Percentiles rank a stretch among this genome's conserved stretches.
These are phyloP conservation scores for Penstemon barbatus DNA, from an alignment of 257 asterid species.

Conservation along the genomic window DNA sequence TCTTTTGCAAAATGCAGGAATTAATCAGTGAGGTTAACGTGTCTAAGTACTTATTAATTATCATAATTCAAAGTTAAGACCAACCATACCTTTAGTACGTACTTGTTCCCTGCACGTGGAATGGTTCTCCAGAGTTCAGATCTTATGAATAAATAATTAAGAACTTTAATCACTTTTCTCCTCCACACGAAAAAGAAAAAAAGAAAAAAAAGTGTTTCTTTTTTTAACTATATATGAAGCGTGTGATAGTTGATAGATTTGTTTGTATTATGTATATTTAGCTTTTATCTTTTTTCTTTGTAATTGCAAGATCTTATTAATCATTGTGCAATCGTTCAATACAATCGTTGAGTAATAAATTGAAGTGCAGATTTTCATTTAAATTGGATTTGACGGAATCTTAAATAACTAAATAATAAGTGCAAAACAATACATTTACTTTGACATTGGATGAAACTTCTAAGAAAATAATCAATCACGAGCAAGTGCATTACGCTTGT, in stretches of 20 bases:
- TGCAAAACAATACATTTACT: too few relatives aligned
- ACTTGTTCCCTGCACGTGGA: conserved; percentile 55
- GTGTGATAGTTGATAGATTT: conserved; percentile 1
- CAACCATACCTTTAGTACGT: conserved; percentile 30
- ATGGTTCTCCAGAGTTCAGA: conserved; percentile 21
- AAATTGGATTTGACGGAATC: too few relatives aligned
- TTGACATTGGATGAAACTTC: too few relatives aligned
- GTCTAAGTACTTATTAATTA: conserved; percentile 26
- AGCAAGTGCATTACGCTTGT: too few relatives aligned
- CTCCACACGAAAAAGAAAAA: background rate
- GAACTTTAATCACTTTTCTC: background rate
- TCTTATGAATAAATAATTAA: background rate
- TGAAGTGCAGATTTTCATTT: too few relatives aligned
- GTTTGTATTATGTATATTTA: conserved; percentile 17
- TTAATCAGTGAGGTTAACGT: conserved; percentile 22
- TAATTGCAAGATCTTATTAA: too few relatives aligned
- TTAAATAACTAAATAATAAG: too few relatives aligned
- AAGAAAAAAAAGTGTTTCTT: background rate
- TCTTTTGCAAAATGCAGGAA: background rate
- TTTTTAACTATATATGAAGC: too few relatives aligned
- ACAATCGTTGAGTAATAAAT: too few relatives aligned
- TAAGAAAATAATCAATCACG: too few relatives aligned
- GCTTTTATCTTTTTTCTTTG: conserved; percentile 7
- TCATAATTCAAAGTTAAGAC: background rate
- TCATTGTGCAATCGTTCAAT: too few relatives aligned